These are phyloP conservation scores for Diaporthe sp. DNA, from an alignment of 2,329 filamentous ascomycete genomes.

Conservation along the genomic window DNA sequence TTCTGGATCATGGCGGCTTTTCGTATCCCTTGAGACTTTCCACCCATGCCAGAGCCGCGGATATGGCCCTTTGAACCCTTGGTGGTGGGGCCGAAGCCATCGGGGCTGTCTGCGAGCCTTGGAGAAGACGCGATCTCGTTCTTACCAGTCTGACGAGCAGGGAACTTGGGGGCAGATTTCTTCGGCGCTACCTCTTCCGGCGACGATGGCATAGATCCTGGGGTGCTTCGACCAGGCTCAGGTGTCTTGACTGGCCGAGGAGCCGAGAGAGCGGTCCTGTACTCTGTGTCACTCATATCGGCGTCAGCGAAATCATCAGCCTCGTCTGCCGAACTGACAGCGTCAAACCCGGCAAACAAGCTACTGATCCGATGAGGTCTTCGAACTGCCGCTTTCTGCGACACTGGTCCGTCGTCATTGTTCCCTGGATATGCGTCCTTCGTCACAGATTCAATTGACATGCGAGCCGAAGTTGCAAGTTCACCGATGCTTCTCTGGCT, in stretches of 20 bases:
- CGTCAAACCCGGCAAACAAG: slow-evolving; percentile 87
- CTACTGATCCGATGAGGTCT: slow-evolving; percentile 83
- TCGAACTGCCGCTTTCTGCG: slow-evolving; percentile 70
- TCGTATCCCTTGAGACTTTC: slow-evolving; percentile 73
- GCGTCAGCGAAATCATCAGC: slow-evolving; percentile 69
- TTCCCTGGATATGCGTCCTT: slow-evolving; percentile 80
- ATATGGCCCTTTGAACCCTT: slow-evolving; percentile 38
- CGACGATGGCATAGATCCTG: slow-evolving; percentile 44
- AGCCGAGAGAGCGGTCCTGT: slow-evolving; percentile 72
- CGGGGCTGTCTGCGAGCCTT: slow-evolving; percentile 46
- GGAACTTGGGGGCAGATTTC: slow-evolving; percentile 37
- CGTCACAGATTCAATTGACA: slow-evolving; percentile 50
- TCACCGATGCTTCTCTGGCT: slow-evolving; percentile 58
- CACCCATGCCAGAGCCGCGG: slow-evolving; percentile 47
- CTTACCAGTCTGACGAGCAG: slow-evolving; percentile 47
- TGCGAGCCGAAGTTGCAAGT: slow-evolving; percentile 60
- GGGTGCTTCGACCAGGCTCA: slow-evolving; percentile 25
- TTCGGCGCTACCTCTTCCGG: slow-evolving; percentile 54
- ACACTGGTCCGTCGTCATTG: slow-evolving; percentile 82
- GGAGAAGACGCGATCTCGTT: slow-evolving; percentile 59
- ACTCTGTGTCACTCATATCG: slow-evolving; percentile 75
- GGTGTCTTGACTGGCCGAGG: slow-evolving; percentile 57
- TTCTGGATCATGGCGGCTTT: slow-evolving; percentile 84
- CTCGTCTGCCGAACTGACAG: slow-evolving; percentile 73
- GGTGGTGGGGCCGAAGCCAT: slow-evolving; percentile 37